A percentile compares a stretch with the other conserved stretches of the same genome.
phyloP scores from a whole-genome alignment of 805 yeast species.

The Candida jianshihensis region DNA sequence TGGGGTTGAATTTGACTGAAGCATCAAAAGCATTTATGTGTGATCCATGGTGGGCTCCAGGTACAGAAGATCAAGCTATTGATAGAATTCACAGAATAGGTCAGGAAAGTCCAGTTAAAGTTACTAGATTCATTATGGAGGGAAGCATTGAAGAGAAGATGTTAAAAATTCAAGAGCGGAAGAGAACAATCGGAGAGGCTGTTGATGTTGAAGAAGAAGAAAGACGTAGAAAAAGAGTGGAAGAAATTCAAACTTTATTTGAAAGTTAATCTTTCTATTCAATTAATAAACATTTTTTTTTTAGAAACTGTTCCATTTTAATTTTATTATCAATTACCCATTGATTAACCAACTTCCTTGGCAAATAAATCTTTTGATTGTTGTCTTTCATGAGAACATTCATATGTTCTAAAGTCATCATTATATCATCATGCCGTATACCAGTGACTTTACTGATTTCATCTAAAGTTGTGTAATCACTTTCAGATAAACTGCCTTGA shows the following conservation, averaged over 20 bases:
- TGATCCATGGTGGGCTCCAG: slow-evolving; percentile 98
- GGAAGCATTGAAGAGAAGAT: slow-evolving; percentile 83
- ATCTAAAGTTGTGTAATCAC: slow-evolving; percentile 33
- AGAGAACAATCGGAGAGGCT: slow-evolving; percentile 73
- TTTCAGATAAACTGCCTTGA: slow-evolving; percentile 30
- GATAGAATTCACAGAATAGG: slow-evolving; percentile 91
- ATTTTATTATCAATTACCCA: slow-evolving; percentile 15
- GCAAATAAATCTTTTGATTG: slow-evolving; percentile 11
- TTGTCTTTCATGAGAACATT: slow-evolving; percentile 29
- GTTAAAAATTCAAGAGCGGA: slow-evolving; percentile 81
- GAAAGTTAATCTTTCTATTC: slow-evolving; percentile 23
- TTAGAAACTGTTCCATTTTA: slow-evolving; percentile 9
- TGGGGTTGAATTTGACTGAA: slow-evolving; percentile 79
- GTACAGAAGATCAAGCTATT: slow-evolving; percentile 85
- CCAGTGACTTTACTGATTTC: slow-evolving; percentile 53
- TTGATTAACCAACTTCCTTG: slow-evolving; percentile 5
- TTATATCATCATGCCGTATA: slow-evolving; percentile 54
- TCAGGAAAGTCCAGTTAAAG: slow-evolving; percentile 64
- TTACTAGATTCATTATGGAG: slow-evolving; percentile 73
- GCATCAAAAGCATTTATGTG: slow-evolving; percentile 83
- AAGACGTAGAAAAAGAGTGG: slow-evolving; percentile 59
- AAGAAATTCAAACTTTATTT: slow-evolving; percentile 64
- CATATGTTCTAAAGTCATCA: slow-evolving; percentile 54
- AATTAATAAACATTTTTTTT: slow-evolving; percentile 8
- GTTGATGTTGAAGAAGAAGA: slow-evolving; percentile 73